phyloP scores from a whole-genome alignment of 1,139 yeast genomes.

The Pichia inconspicua region DNA sequence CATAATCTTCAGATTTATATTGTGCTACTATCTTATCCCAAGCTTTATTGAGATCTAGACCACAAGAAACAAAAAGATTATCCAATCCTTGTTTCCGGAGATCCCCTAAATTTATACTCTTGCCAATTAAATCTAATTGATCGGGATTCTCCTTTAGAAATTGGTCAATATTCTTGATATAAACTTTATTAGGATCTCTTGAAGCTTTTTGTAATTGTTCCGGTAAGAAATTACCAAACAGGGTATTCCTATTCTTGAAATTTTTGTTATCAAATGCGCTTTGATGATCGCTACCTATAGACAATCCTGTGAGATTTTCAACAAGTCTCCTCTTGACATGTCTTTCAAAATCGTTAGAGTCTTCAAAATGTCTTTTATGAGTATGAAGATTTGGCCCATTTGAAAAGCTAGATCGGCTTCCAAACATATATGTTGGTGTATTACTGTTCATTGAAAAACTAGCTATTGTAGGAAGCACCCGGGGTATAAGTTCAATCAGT shows the following conservation, averaged over 20 bases:
- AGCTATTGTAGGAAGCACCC: too few species aligned
- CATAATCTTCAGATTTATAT: slow-evolving; percentile 6
- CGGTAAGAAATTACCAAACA: slow-evolving; percentile 8
- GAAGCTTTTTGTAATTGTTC: slow-evolving; percentile 11
- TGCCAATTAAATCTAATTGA: slow-evolving; percentile 11
- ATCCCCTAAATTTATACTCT: slow-evolving; percentile 6
- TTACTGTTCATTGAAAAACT: not conserved
- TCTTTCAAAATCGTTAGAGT: slow-evolving; percentile 3
- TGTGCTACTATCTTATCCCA: slow-evolving; percentile 9
- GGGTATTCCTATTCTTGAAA: not conserved
- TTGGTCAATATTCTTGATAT: slow-evolving; percentile 19
- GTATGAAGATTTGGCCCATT: not conserved
- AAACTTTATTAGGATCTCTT: slow-evolving; percentile 13
- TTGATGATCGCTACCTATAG: slow-evolving; percentile 2
- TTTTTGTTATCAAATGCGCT: not conserved
- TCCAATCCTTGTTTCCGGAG: slow-evolving; percentile 8
- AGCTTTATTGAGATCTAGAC: slow-evolving; percentile 9
- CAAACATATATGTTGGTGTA: not conserved
- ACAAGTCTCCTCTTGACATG: slow-evolving; percentile 6
- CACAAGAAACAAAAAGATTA: slow-evolving; percentile 10
- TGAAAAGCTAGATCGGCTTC: not conserved
- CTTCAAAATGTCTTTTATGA: slow-evolving; percentile 5
- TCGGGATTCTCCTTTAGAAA: slow-evolving; percentile 20
- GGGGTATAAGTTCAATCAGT: too few species aligned
- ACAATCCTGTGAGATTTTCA: slow-evolving; percentile 3